Base-by-base conservation (phyloP, 768 basidiomycete species). In the Lactarius sanguifluus region DNA sequence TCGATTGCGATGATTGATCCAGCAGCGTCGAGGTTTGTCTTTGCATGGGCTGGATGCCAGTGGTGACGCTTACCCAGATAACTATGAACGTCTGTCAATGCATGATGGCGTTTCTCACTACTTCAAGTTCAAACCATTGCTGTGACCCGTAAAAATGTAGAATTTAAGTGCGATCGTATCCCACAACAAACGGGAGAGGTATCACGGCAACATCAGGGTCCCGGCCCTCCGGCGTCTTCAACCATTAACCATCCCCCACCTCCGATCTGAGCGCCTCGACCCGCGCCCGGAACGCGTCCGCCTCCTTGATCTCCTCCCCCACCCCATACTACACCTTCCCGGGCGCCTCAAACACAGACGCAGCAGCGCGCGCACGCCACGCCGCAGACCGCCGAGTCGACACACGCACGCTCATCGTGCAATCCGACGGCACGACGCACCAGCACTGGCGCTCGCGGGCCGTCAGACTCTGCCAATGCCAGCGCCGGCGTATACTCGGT, bases 191-290 rank as follows among this genome's bases (percentile, higher is more conserved):
- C 28, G 23, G 16, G 34, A 56, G 28, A 20, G 10, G 28, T 55
- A 59, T 30, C 28, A 30, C 28, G 3, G 28, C 28, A 28, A 28
- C 28, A 28, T 28, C 28, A 0, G 28, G 28, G 28, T 15, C 38
- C 57, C 60, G 68, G 40, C 38, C 32, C 64, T 30, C 52, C 61
- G 5, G 36, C 45, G 43, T 82, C 76, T 89, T 90, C 72, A 96
- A 72, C 92, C 92, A 3, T 30, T 30, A 96, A 12, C 87, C 86
- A 28, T 95, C 94, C 2, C 94, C 94, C 82, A 95, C 92, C 72
- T 96, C 94, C 66, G 85, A 82, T 75, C 91, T 87, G 75, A 96
- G 72, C 20, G 88, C 88, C 79, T 95, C 94, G 59, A 96, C 89
- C 71, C 82, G 82, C 64, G 85, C 83, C 57, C 94, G 82, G 75